Evolutionary conservation across 768 basidiomycete species (phyloP).

Genomic region (Xerocomellus amylosporus): DNA sequence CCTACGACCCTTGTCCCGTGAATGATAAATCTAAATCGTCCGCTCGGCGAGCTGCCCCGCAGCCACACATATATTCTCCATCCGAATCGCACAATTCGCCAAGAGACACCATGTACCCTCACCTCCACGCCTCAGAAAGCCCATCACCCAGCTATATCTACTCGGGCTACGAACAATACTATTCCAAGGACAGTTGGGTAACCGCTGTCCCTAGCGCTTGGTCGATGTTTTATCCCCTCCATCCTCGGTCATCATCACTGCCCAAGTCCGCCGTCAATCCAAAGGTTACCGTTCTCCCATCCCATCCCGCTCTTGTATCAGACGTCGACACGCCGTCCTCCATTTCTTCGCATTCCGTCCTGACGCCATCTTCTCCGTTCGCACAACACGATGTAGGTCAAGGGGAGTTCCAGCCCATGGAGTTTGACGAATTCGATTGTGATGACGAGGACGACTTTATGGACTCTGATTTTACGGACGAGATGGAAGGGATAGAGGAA

Average conservation of each 20-base stretch:
- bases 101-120: conserved; percentile 30
- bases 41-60: conserved; percentile 17
- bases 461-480: conserved; percentile 34
- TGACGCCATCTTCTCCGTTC: conserved; percentile 32
- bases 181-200: conserved; percentile 21
- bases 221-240: conserved; percentile 16
- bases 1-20: conserved; percentile 28
- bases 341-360: conserved; percentile 31
- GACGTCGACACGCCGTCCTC: conserved; percentile 34
- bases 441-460: conserved; percentile 32
- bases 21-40: conserved; percentile 26
- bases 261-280: conserved; percentile 24
- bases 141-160: conserved; percentile 23
- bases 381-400: conserved; percentile 13
- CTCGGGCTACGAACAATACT: conserved; percentile 22
- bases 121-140: conserved; percentile 16
- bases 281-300: conserved; percentile 28
- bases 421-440: conserved; percentile 32
- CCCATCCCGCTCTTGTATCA: conserved; percentile 20
- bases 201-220: conserved; percentile 16
- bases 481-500: conserved; percentile 32
- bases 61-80: conserved; percentile 33
- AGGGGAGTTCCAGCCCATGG: conserved; percentile 17
- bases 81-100: conserved; percentile 22
- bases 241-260: conserved; percentile 16